Base-by-base conservation (phyloP, 345 rosid species). In the Euphorbia pulcherrima region DNA sequence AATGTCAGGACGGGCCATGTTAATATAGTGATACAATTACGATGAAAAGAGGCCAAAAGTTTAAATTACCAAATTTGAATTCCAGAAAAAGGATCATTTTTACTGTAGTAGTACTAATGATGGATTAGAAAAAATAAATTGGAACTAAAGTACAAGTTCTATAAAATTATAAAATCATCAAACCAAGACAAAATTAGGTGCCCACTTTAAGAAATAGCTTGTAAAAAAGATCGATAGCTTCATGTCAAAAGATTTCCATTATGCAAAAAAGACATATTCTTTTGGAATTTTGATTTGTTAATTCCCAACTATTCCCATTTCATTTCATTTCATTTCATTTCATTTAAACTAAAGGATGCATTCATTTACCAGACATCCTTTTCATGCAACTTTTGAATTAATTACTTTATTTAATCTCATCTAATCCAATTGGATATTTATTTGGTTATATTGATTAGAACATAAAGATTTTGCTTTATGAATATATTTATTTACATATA, bases 301-400 rank as follows among this genome's bases (percentile, higher is more conserved):
- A 64, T 54, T 23, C 52, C 10, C 41, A 2, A 23, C 23, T 12
- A 33, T 9, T 27, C 21, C n/a, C 41, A n/a, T n/a, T n/a, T n/a
- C n/a, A n/a, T n/a, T n/a, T n/a, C 29, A 6, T 58, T 37, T 12
- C 14, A 8, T 41, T 12, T 6, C 1, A 6, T 6, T 14, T 24
- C 17, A 39, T 70, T 28, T 23, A 39, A 53, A 61, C 5, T 24
- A 14, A 70, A 63, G 47, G 56, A 5, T 27, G 60, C 27, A 23
- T 4, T 52, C 53, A 62, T 53, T 71, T 63, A 27, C 67, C 39
- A 18, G 6, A 71, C 68, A 28, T 62, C 68, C 68, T 63, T 70
- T 56, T 68, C 8, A 16, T 58, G 10, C 57, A 59, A 26, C 52
- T 67, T 67, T 67, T 67, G 61, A 54, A 24, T 27, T 44, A 44